phyloP scores from a whole-genome alignment of 106 monocot species.

The Apostasia ramifera region DNA sequence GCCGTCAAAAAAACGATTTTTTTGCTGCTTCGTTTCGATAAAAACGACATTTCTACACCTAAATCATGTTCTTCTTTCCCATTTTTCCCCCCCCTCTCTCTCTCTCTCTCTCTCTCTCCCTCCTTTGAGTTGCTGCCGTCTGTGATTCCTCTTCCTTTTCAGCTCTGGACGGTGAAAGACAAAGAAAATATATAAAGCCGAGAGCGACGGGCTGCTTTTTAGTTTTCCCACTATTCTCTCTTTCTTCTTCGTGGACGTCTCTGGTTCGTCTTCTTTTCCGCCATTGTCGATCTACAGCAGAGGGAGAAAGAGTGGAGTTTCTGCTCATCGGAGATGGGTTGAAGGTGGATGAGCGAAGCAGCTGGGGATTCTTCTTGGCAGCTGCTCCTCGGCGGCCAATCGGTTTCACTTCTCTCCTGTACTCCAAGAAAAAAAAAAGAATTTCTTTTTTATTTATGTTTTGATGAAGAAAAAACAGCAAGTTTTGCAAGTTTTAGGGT shows the following conservation, averaged over 20 bases:
- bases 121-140: no score
- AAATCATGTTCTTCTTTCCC: no score
- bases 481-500: not conserved
- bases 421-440: not conserved
- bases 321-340: not conserved
- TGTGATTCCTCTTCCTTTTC: no score
- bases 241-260: not conserved
- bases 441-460: not conserved
- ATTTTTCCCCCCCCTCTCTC: no score
- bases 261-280: not conserved
- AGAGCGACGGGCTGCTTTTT: no score
- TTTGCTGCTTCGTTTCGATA: no score
- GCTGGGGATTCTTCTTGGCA: not conserved
- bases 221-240: not conserved
- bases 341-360: not conserved
- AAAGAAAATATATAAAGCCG: no score
- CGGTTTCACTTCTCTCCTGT: not conserved
- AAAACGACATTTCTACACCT: no score
- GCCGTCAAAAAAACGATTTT: no score
- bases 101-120: no score
- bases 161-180: no score
- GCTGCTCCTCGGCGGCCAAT: not conserved
- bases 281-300: not conserved
- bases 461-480: not conserved
- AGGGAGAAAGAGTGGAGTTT: not conserved